phyloP scores from a whole-genome alignment of 306 rosid species.

The Quercus cerris region DNA sequence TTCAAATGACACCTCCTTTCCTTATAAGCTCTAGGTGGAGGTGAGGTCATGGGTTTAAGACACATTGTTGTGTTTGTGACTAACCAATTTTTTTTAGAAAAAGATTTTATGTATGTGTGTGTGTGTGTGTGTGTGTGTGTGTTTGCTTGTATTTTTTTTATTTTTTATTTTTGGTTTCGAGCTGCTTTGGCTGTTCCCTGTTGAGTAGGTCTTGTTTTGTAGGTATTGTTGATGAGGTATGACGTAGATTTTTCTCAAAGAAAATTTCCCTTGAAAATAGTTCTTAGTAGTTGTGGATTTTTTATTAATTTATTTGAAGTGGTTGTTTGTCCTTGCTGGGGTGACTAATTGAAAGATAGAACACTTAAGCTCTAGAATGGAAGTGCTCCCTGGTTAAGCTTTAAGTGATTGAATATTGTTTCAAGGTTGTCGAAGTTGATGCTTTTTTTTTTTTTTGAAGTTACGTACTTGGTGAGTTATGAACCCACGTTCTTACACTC shows the following conservation, averaged over 20 bases:
- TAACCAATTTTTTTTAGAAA: no score
- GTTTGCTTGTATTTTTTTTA: neutral
- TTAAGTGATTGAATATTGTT: neutral
- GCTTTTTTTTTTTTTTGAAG: neutral
- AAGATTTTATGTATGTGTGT: neutral
- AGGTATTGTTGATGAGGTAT: neutral
- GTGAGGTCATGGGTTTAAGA: no score
- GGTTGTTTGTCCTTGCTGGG: neutral
- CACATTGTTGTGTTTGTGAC: no score
- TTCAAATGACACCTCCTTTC: no score
- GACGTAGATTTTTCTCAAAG: no score
- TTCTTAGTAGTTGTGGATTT: no score
- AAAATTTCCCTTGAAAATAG: no score
- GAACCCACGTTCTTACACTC: no score
- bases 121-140: no score
- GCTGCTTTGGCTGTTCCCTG: neutral
- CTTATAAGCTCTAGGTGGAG: no score
- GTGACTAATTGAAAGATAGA: neutral
- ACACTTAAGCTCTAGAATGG: neutral
- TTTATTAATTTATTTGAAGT: neutral
- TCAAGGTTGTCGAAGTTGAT: neutral
- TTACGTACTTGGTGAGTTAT: no score
- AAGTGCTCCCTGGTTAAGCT: neutral
- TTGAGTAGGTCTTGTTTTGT: neutral
- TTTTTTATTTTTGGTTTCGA: neutral